These are phyloP conservation scores for Bipolaris gigantea DNA, from an alignment of 2,329 filamentous ascomycete species.

Conservation along the genomic window DNA sequence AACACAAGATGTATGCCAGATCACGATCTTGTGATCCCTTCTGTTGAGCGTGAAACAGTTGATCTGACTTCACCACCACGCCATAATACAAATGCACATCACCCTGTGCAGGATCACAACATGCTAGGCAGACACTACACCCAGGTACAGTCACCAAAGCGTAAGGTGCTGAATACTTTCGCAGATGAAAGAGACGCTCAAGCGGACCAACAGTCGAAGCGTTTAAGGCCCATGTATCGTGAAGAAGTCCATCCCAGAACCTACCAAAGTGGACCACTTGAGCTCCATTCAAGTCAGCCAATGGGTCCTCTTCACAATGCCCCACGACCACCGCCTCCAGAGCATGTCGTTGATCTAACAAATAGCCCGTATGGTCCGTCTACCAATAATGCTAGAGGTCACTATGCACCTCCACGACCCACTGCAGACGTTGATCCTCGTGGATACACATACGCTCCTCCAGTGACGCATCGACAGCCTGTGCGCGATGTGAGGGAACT, in stretches of 20 bases:
- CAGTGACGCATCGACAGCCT: constrained; percentile 16
- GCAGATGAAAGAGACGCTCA: constrained; percentile 11
- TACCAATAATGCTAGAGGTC: constrained; percentile 7
- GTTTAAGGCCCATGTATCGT: constrained; percentile 17
- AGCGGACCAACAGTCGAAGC: constrained; percentile 14
- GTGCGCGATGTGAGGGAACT: constrained; percentile 20
- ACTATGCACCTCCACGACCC: constrained; percentile 7
- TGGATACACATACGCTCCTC: constrained; percentile 17
- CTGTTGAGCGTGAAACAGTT: constrained; percentile 37
- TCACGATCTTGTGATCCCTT: constrained; percentile 39
- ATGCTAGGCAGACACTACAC: constrained; percentile 7
- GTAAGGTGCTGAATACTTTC: constrained; percentile 18
- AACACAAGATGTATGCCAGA: constrained; percentile 31
- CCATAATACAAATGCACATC: constrained; percentile 9
- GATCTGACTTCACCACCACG: constrained; percentile 24
- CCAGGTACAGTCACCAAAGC: constrained; percentile 21
- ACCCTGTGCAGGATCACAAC: constrained; percentile 9
- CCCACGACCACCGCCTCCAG: constrained; percentile 13
- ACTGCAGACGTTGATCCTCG: constrained; percentile 10
- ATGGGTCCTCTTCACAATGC: constrained; percentile 15
- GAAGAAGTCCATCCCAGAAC: constrained; percentile 9
- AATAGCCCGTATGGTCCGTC: constrained; percentile 24
- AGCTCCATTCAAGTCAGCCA: constrained; percentile 6
- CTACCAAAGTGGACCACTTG: constrained; percentile 1
- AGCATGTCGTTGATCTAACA: constrained; percentile 31